Evolutionary conservation across 1,284 basidiomycete species (phyloP).

Genomic region (Pulveroboletus sp.): DNA sequence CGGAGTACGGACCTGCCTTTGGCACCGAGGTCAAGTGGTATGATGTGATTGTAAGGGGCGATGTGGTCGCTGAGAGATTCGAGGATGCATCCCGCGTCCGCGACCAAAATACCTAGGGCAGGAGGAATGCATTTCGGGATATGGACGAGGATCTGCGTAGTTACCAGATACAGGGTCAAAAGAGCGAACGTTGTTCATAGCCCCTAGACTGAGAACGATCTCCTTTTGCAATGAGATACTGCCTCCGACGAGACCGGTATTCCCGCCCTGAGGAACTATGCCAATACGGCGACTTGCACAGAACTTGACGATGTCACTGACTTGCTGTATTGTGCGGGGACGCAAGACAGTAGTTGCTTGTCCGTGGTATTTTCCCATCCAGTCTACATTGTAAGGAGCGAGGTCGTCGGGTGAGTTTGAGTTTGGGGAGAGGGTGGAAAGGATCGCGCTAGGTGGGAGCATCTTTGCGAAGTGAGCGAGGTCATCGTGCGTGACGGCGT

Average conservation of each 20-base stretch:
- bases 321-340: slow-evolving; percentile 86
- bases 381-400: slow-evolving; percentile 85
- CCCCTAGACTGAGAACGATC: slow-evolving; percentile 81
- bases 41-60: slow-evolving; percentile 88
- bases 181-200: slow-evolving; percentile 83
- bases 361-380: slow-evolving; percentile 97
- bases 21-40: slow-evolving; percentile 96
- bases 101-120: slow-evolving; percentile 64
- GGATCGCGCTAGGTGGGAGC: slow-evolving; percentile 58
- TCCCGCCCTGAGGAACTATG: slow-evolving; percentile 96
- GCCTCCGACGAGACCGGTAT: slow-evolving; percentile 98
- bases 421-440: slow-evolving; percentile 62
- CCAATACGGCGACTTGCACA: slow-evolving; percentile 81
- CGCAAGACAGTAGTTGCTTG: slow-evolving; percentile 83
- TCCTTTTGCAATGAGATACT: slow-evolving; percentile 91
- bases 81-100: slow-evolving; percentile 94
- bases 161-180: slow-evolving; percentile 92
- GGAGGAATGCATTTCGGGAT: slow-evolving; percentile 5
- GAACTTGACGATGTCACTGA: slow-evolving; percentile 84
- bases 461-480: slow-evolving; percentile 63
- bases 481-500: slow-evolving; percentile 55
- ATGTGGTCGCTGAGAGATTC: slow-evolving; percentile 88
- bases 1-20: slow-evolving; percentile 79
- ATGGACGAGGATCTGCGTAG: slow-evolving; percentile 19
- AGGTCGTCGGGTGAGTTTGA: slow-evolving; percentile 66